Evolutionary conservation across 164 flowering plant genomes (phyloP), one percentile per base, ranked within the genome.

Genomic region (Vitis rotundifolia): DNA sequence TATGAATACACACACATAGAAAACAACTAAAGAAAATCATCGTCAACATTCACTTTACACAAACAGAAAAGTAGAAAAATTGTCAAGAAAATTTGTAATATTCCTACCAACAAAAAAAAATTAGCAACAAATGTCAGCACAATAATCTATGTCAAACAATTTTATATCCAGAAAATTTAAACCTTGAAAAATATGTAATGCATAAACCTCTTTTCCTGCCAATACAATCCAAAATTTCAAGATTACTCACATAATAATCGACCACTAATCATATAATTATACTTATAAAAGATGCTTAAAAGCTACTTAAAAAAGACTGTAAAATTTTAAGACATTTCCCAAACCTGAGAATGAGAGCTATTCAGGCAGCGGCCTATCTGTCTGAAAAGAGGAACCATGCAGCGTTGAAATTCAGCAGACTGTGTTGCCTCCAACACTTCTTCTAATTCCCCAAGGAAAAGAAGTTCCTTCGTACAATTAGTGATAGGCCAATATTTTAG

Each of bases 401-500:
- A 79, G 58, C 83, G 83, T 62, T 82, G 85, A 53, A 82, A 82
- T 29, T 82, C 85, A 0, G 81, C 76, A 54, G 81, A 29, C 44
- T 82, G 85, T 44, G 85, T 77, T n/a, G 77, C 82, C 78, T 82
- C 85, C 50, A 82, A 76, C 37, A 82, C 86, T 74, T 82, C 86
- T 73, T 82, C 86, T 44, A 82, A 76, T 68, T 82, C 86, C 64
- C 80, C 83, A 28, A 82, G 80, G 62, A 82, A 79, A 63, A 79
- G 79, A 75, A 82, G 79, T 49, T 82, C 85, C 71, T 82, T 82
- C 72, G 75, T 80, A 57, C 82, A 81, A 57, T 84, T 81, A 7
- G 82, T 84, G 64, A 84, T 29, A 0, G 87, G 87, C 87, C 87
- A 84, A 65, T 79, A 84, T 68, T 84, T 84, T 71, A 84, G 68